These are phyloP conservation scores for Rhizoctonia solani DNA, from an alignment of 1,284 basidiomycete species.

Conservation along the genomic window DNA sequence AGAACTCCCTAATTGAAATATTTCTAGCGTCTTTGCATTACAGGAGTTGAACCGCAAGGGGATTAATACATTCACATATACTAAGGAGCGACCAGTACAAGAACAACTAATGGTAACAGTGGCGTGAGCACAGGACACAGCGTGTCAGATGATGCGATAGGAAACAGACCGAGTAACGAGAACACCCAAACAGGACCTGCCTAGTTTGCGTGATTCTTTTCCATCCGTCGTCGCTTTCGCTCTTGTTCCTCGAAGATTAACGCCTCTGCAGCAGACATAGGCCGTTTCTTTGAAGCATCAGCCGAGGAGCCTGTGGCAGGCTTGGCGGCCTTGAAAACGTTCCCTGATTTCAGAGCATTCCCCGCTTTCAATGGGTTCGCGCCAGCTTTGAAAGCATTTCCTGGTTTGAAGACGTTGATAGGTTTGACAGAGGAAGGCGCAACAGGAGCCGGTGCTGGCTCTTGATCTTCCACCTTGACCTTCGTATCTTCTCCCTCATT, in stretches of 20 bases:
- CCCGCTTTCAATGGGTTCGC: constrained; percentile 55
- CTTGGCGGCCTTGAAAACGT: constrained; percentile 68
- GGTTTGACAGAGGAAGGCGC: constrained; percentile 43
- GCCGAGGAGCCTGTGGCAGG: constrained; percentile 43
- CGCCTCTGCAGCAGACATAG: constrained; percentile 79
- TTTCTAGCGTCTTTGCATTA: no score
- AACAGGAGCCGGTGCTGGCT: constrained; percentile 26
- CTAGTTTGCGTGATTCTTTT: constrained; percentile 41
- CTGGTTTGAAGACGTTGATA: constrained; percentile 64
- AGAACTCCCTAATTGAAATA: no score
- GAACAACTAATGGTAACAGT: not conserved
- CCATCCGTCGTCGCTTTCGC: constrained; percentile 73
- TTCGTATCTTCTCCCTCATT: not conserved
- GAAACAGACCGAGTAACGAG: not conserved
- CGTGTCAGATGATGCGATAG: not conserved
- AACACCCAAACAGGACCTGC: not conserved
- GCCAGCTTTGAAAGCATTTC: constrained; percentile 51
- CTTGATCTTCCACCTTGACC: constrained; percentile 27
- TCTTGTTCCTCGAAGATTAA: constrained; percentile 87
- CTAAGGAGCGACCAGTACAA: no score
- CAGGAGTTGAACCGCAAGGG: no score
- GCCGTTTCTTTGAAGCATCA: constrained; percentile 45
- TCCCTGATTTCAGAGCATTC: constrained; percentile 66
- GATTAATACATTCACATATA: no score
- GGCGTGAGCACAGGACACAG: not conserved